Evolutionary conservation across 345 rosid genomes (phyloP).

Genomic region (Theobroma cacao): DNA sequence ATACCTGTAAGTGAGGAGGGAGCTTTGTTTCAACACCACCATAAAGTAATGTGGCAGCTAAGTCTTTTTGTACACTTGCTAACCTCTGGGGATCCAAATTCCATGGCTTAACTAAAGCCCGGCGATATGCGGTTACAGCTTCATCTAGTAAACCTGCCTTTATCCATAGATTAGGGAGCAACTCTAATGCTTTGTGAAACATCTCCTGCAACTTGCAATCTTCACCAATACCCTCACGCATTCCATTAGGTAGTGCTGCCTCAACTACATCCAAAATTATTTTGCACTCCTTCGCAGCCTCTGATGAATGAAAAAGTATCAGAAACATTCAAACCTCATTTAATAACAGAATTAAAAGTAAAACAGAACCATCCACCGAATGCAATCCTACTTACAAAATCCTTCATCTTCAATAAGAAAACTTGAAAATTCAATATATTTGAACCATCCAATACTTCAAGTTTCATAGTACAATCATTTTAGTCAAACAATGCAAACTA

Average conservation of each 20-base stretch:
- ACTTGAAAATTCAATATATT: background rate
- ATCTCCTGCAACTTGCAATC: conserved; percentile 78
- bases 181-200: conserved; percentile 76
- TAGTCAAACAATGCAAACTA: background rate
- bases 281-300: conserved; percentile 92
- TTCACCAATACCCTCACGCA: conserved; percentile 51
- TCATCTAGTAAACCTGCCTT: conserved; percentile 66
- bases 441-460: background rate
- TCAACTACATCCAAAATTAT: conserved; percentile 68
- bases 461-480: background rate
- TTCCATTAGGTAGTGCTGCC: conserved; percentile 70
- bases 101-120: conserved; percentile 81
- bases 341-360: background rate
- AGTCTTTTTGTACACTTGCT: conserved; percentile 72
- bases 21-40: conserved; percentile 68
- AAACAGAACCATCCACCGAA: background rate
- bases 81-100: conserved; percentile 72
- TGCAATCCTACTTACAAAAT: background rate
- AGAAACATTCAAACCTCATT: conserved; percentile 11
- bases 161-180: conserved; percentile 75
- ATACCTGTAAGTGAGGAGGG: conserved; percentile 36
- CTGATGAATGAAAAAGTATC: conserved; percentile 43
- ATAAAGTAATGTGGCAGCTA: conserved; percentile 72
- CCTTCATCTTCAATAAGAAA: background rate
- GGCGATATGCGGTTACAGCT: conserved; percentile 69